phyloP scores from a whole-genome alignment of 306 rosid species.

The Quercus suber region DNA sequence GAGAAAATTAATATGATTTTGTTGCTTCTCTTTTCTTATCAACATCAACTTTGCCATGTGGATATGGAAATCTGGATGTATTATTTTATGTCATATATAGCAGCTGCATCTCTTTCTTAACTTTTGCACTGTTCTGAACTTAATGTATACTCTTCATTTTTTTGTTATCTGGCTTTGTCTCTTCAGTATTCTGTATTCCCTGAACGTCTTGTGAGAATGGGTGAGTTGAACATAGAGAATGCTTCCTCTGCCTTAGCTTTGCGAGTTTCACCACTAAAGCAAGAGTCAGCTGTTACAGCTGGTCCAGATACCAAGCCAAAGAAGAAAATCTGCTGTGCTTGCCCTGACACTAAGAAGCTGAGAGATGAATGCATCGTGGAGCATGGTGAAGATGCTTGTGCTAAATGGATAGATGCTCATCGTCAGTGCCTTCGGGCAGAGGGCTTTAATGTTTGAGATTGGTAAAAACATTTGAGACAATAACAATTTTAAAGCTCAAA shows the following conservation, averaged over 20 bases:
- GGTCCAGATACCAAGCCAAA: constrained; percentile 54
- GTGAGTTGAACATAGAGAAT: constrained; percentile 40
- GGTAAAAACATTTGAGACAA: constrained; percentile 5
- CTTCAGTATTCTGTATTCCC: background rate
- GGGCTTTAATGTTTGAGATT: constrained; percentile 71
- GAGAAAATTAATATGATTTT: background rate
- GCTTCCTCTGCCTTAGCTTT: constrained; percentile 34
- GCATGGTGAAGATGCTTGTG: constrained; percentile 81
- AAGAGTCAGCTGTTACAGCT: constrained; percentile 13
- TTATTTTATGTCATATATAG: background rate
- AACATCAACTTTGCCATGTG: background rate
- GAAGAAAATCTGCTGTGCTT: constrained; percentile 90
- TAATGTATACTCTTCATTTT: background rate
- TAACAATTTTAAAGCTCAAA: constrained; percentile 17
- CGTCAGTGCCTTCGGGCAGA: constrained; percentile 75
- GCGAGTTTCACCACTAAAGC: constrained; percentile 29
- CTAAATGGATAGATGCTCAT: constrained; percentile 92
- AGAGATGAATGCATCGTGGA: constrained; percentile 89
- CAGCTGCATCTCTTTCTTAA: background rate
- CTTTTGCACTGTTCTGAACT: background rate
- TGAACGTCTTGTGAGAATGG: constrained; percentile 34
- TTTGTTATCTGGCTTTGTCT: background rate
- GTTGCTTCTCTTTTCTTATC: background rate
- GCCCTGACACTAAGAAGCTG: constrained; percentile 72
- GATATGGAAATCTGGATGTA: background rate